These are phyloP conservation scores for Drechslera avenae DNA, from an alignment of 2,329 filamentous ascomycete species.

Conservation along the genomic window DNA sequence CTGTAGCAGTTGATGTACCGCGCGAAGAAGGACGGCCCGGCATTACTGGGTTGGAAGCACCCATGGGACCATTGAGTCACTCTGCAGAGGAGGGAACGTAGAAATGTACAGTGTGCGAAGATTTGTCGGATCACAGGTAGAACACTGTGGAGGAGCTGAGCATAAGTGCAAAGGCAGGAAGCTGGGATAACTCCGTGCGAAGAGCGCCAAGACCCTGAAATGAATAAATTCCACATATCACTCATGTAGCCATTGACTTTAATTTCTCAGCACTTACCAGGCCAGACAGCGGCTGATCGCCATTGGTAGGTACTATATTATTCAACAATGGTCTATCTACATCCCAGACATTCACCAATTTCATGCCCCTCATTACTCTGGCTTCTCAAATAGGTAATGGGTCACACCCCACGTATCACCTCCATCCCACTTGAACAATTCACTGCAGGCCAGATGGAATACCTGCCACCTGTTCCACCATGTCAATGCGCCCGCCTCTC, in stretches of 20 bases:
- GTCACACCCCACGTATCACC: slow-evolving; percentile 72
- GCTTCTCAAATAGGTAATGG: slow-evolving; percentile 70
- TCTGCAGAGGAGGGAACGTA: neutral
- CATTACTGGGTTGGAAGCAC: slow-evolving; percentile 89
- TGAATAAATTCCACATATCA: neutral
- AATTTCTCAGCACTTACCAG: no score
- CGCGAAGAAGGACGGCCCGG: slow-evolving; percentile 94
- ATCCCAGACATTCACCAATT: neutral
- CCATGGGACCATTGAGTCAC: slow-evolving; percentile 53
- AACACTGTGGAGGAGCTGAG: neutral
- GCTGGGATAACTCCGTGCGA: neutral
- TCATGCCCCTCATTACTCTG: slow-evolving; percentile 19
- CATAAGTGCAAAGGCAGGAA: neutral
- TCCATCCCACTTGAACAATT: slow-evolving; percentile 68
- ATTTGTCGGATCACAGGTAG: neutral
- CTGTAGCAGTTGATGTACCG: slow-evolving; percentile 82
- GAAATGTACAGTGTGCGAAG: neutral
- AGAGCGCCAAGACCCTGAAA: slow-evolving; percentile 7
- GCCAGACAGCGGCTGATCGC: no score
- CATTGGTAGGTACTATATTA: neutral
- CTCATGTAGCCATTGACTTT: neutral
- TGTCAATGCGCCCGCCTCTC: slow-evolving; percentile 61
- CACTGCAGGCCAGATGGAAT: slow-evolving; percentile 73
- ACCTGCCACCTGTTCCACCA: slow-evolving; percentile 76
- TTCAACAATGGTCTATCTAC: no score